A percentile compares a stretch with the other conserved stretches of the same genome.
Conservation (phyloP, 768 basidiomycete species). For the Tephrocybe sp. region DNA sequence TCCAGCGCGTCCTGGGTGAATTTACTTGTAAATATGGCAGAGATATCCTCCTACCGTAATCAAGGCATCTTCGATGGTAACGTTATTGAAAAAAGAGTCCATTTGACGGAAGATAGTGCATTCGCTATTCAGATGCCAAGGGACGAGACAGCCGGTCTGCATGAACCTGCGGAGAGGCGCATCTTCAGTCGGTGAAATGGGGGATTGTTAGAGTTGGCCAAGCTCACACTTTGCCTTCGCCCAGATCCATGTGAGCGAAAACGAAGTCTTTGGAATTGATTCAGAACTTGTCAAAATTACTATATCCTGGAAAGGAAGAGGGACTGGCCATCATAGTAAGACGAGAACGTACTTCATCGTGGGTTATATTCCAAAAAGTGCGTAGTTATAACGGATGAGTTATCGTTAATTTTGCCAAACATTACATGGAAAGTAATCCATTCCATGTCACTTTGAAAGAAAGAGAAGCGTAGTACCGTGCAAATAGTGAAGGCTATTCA, state of each 20-base stretch:
- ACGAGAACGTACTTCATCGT: neutral
- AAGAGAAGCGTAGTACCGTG: neutral
- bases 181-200: neutral
- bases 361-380: neutral
- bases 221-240: neutral
- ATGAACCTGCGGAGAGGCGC: neutral
- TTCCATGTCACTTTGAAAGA: neutral
- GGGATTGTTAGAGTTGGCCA: neutral
- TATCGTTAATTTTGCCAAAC: neutral
- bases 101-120: neutral
- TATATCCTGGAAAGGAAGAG: neutral
- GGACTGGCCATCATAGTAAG: neutral
- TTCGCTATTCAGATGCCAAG: neutral
- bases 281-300: neutral
- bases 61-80: neutral
- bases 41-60: neutral
- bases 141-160: neutral
- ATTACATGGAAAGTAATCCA: neutral
- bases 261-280: neutral
- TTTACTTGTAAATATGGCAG: neutral
- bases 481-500: too few species aligned
- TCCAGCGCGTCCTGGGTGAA: too few species aligned
- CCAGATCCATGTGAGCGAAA: neutral
- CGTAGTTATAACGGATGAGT: neutral
- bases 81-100: neutral